Conservation (phyloP, 148 eudicot species). For the Fagopyrum esculentum region DNA sequence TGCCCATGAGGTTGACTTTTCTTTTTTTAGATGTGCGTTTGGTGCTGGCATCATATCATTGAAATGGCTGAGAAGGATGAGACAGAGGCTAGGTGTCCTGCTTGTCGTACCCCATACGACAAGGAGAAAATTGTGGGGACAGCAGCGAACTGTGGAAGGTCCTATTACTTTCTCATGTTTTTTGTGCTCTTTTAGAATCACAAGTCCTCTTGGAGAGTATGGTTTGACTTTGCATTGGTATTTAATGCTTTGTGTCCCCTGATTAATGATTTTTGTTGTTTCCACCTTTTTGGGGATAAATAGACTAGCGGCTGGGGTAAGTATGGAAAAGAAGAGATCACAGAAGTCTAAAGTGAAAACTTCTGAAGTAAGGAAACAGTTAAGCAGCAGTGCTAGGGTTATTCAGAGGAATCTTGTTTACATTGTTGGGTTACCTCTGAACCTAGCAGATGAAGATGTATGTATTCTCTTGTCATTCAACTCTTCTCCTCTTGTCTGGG, state of each 20-base stretch:
- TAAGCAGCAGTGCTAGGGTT: conserved; percentile 74
- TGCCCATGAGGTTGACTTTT: neutral
- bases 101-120: conserved; percentile 86
- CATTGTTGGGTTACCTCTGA: conserved; percentile 81
- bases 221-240: neutral
- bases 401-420: conserved; percentile 91
- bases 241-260: neutral
- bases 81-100: conserved; percentile 92
- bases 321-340: conserved; percentile 65
- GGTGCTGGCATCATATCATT: conserved; percentile 99
- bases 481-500: conserved; percentile 7
- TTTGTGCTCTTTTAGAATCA: neutral
- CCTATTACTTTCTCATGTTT: neutral
- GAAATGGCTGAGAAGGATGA: conserved; percentile 97
- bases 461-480: conserved; percentile 14
- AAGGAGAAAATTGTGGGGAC: conserved; percentile 89
- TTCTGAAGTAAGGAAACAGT: conserved; percentile 81
- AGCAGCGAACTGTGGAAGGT: conserved; percentile 77
- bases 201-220: neutral
- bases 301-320: conserved; percentile 72
- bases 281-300: neutral
- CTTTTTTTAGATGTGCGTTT: conserved; percentile 72
- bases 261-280: neutral
- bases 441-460: conserved; percentile 94
- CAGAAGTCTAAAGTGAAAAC: conserved; percentile 65